These are phyloP conservation scores for Podospora comata DNA, from an alignment of 495 filamentous ascomycete genomes.

Conservation along the genomic window DNA sequence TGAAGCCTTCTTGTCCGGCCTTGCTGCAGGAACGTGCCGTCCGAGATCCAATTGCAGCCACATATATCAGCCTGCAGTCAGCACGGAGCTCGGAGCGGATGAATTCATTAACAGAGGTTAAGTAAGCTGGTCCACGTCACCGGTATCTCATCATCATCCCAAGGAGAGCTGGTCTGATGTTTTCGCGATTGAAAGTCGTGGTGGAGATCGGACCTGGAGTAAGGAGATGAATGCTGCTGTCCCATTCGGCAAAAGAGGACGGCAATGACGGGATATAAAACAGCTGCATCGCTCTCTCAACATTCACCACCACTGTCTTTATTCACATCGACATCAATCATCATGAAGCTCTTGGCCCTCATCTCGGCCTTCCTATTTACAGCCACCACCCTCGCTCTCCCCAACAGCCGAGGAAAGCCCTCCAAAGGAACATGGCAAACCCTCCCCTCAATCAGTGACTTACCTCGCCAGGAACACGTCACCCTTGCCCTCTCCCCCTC, in stretches of 20 bases:
- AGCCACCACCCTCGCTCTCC: neutral
- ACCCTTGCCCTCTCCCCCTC: conserved; percentile 69
- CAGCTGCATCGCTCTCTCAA: conserved; percentile 23
- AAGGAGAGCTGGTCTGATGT: neutral
- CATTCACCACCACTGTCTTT: neutral
- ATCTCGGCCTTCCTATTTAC: neutral
- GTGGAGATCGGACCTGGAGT: neutral
- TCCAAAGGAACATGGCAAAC: conserved; percentile 44
- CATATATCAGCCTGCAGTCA: neutral
- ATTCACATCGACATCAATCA: neutral
- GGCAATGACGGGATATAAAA: neutral
- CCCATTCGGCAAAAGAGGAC: neutral
- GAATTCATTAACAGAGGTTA: neutral
- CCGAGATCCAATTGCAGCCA: neutral
- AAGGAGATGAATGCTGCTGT: neutral
- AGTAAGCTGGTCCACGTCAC: neutral
- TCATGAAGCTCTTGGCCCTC: neutral
- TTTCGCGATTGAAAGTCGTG: neutral
- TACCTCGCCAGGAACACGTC: conserved; percentile 62
- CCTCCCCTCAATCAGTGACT: conserved; percentile 71
- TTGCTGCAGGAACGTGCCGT: neutral
- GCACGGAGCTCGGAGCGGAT: neutral
- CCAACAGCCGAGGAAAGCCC: neutral
- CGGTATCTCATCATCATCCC: neutral
- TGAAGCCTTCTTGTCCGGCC: neutral